phyloP scores from a whole-genome alignment of 768 basidiomycete genomes.

The Agrocybe praecox region DNA sequence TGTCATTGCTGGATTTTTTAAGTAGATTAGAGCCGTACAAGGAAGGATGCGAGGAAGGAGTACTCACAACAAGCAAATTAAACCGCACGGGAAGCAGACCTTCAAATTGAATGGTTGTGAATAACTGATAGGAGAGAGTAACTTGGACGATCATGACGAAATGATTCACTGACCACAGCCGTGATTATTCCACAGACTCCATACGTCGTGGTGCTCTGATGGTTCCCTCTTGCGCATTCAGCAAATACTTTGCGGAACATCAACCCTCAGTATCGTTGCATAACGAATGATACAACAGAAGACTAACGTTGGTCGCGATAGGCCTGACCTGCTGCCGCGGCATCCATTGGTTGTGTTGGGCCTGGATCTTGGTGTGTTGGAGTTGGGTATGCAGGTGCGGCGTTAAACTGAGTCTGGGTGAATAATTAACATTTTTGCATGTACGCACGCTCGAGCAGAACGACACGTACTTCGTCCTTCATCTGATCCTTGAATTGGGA shows the following conservation, averaged over 20 bases:
- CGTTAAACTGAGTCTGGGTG: not conserved
- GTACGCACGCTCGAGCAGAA: no score
- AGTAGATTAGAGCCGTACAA: not conserved
- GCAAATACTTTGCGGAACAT: slow-evolving; percentile 17
- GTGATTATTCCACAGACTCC: slow-evolving; percentile 26
- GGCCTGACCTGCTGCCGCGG: not conserved
- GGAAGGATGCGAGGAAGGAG: not conserved
- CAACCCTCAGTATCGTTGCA: not conserved
- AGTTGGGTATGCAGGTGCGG: not conserved
- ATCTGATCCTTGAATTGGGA: no score
- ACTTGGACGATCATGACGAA: not conserved
- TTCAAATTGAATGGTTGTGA: no score
- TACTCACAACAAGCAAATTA: slow-evolving; percentile 23
- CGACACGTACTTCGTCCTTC: no score
- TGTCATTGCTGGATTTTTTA: slow-evolving; percentile 7
- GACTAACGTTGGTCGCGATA: slow-evolving; percentile 12
- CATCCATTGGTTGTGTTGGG: not conserved
- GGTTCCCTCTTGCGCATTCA: slow-evolving; percentile 22
- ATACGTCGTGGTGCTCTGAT: slow-evolving; percentile 21
- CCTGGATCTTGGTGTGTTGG: no score
- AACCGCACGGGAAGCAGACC: slow-evolving; percentile 26
- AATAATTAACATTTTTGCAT: no score
- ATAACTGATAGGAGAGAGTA: no score
- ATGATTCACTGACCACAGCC: slow-evolving; percentile 22
- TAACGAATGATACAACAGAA: not conserved